Percentiles rank a stretch among this genome's conserved stretches.
Evolutionary conservation across 805 yeast species (phyloP).

Genomic region (Wickerhamiella dianesei): DNA sequence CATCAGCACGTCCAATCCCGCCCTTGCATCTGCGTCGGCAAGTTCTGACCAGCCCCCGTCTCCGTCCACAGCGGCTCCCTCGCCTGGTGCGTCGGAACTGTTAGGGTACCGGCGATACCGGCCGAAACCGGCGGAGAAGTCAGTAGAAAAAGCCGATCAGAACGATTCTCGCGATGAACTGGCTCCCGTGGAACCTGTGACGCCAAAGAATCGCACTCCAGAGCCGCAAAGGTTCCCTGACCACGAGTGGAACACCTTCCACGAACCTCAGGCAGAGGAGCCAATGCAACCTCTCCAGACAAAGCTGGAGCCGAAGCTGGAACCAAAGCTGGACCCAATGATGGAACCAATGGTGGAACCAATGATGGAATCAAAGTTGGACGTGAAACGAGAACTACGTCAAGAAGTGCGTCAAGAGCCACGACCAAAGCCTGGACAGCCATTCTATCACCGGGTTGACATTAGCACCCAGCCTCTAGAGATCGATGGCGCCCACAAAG

Average conservation of each 20-base stretch:
- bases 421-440: background rate
- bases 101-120: conserved; percentile 13
- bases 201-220: background rate
- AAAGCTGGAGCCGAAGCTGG: background rate
- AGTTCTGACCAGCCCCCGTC: conserved; percentile 16
- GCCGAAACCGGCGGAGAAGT: background rate
- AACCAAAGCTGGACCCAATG: background rate
- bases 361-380: too few relatives aligned
- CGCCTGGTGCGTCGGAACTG: conserved; percentile 15
- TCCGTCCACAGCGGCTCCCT: conserved; percentile 15
- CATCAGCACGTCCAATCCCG: background rate
- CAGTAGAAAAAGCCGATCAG: background rate
- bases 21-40: conserved; percentile 4
- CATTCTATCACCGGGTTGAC: background rate
- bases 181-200: background rate
- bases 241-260: too few relatives aligned
- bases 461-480: background rate
- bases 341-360: too few relatives aligned
- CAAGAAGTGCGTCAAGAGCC: too few relatives aligned
- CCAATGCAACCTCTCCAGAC: too few relatives aligned
- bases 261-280: too few relatives aligned
- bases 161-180: background rate
- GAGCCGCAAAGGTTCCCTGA: background rate
- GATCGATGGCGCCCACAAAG: background rate
- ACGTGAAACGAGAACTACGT: too few relatives aligned